Evolutionary conservation across 305 asterid genomes (phyloP), one percentile per base, ranked within the genome.

Genomic region (Fraxinus xanthoxyloides): DNA sequence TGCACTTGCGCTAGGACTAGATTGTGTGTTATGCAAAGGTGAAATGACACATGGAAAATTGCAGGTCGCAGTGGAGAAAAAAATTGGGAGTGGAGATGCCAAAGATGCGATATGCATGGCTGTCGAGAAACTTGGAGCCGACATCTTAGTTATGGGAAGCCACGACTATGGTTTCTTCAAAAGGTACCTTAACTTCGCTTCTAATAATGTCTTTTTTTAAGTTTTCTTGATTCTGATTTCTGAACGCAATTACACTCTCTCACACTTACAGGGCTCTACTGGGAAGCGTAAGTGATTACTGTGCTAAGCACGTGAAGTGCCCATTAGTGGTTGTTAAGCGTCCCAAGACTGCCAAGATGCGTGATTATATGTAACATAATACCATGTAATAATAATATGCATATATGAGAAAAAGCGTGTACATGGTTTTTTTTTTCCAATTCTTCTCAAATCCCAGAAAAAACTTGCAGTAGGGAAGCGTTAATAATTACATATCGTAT

Each of bases 91-190:
- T 19, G 96, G 96, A 77, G 91, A 90, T 61, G 93, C 96, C 0
- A 90, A 88, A 85, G 90, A 89, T 80, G 91, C 87, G 54, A 86
- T 92, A 51, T 92, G 96, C 79, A 40, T 32, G 13, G 94, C 94
- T 0, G 90, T 70, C 23, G 90, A 89, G 23, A 86, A 87, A 75
- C 91, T 92, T 32, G 79, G 79, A 81, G 96, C 94, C 26, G 93
- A 92, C 79, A 83, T 89, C 24, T 73, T 92, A 24, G 96, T 92
- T 78, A 83, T 92, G 93, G 94, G 94, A 77, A 86, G 88, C 87
- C 94, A 92, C 77, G 90, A 90, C 43, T 92, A 90, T 79, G 94
- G 96, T 72, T 90, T 92, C 88, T 86, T 92, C 86, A 90, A 92
- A 76, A 90, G 93, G 96, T 92, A 76, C 48, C 15, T 24, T 12